phyloP scores from a whole-genome alignment of 2,329 filamentous ascomycete species.

The Blumeria hordei region DNA sequence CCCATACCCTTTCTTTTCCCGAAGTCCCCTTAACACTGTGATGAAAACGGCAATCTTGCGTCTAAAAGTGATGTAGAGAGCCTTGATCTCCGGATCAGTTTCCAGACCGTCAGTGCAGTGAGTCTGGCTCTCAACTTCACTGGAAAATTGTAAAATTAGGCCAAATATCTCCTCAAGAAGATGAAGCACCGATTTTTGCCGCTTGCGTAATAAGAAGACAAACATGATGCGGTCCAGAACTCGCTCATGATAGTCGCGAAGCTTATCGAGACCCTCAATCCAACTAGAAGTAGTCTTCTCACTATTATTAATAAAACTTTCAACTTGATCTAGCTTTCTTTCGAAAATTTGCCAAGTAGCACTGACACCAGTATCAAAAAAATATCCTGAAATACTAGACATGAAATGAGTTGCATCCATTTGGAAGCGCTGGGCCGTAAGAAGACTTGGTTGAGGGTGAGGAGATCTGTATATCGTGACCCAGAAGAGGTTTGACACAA shows the following conservation, averaged over 20 bases:
- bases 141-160: slow-evolving; percentile 48
- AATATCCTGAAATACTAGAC: slow-evolving; percentile 46
- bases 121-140: slow-evolving; percentile 16
- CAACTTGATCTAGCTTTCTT: slow-evolving; percentile 35
- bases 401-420: slow-evolving; percentile 65
- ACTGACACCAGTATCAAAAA: slow-evolving; percentile 55
- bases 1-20: slow-evolving; percentile 30
- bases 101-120: slow-evolving; percentile 7
- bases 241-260: slow-evolving; percentile 46
- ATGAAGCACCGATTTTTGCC: slow-evolving; percentile 47
- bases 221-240: slow-evolving; percentile 54
- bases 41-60: slow-evolving; percentile 55
- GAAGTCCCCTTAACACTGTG: slow-evolving; percentile 41
- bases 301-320: slow-evolving; percentile 26
- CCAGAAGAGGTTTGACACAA: slow-evolving; percentile 39
- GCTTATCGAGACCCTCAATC: slow-evolving; percentile 35
- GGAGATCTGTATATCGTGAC: slow-evolving; percentile 23
- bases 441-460: slow-evolving; percentile 8
- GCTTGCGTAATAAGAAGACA: slow-evolving; percentile 45
- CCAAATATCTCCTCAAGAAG: slow-evolving; percentile 57
- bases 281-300: slow-evolving; percentile 19
- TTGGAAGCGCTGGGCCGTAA: slow-evolving; percentile 28
- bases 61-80: slow-evolving; percentile 39
- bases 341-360: slow-evolving; percentile 52
- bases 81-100: slow-evolving; percentile 17